Conservation (phyloP, 495 filamentous ascomycete species). For the Melanomma pulvis-pyrius region DNA sequence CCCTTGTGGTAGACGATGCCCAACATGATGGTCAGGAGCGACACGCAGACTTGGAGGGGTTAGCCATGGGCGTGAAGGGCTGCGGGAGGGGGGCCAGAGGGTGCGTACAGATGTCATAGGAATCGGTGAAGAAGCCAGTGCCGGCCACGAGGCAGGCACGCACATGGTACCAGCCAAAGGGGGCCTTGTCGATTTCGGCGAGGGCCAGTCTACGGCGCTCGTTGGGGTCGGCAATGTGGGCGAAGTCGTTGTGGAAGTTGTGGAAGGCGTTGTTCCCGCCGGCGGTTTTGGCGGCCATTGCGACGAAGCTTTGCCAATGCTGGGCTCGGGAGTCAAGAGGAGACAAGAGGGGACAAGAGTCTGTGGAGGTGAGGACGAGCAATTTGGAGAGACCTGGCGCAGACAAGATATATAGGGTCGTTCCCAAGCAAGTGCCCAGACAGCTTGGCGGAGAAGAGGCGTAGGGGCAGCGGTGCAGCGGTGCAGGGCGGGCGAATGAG, state of each 20-base stretch:
- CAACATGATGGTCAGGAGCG: constrained; percentile 61
- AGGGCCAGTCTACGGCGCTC: constrained; percentile 75
- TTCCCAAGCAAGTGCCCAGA: not conserved
- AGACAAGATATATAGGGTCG: not conserved
- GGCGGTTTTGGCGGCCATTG: constrained; percentile 16
- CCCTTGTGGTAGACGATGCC: constrained; percentile 64
- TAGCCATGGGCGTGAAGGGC: not conserved
- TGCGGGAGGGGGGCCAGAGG: not conserved
- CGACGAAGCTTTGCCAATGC: constrained; percentile 1
- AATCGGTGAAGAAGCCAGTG: constrained; percentile 83
- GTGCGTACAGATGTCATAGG: constrained; percentile 51
- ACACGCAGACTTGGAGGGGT: constrained; percentile 66
- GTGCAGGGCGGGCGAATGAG: not conserved
- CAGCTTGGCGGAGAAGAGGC: not conserved
- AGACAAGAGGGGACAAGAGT: not conserved
- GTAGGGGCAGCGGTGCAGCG: not conserved
- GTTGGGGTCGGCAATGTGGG: constrained; percentile 69
- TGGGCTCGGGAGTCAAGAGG: not conserved
- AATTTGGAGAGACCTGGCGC: not conserved
- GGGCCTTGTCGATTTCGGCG: constrained; percentile 76
- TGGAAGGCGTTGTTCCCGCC: constrained; percentile 39
- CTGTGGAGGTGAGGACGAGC: not conserved
- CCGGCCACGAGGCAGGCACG: constrained; percentile 78
- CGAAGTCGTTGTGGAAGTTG: constrained; percentile 42
- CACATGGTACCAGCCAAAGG: constrained; percentile 79